phyloP scores from a whole-genome alignment of 108 stramenopile species.

The Craspedostauros australis region DNA sequence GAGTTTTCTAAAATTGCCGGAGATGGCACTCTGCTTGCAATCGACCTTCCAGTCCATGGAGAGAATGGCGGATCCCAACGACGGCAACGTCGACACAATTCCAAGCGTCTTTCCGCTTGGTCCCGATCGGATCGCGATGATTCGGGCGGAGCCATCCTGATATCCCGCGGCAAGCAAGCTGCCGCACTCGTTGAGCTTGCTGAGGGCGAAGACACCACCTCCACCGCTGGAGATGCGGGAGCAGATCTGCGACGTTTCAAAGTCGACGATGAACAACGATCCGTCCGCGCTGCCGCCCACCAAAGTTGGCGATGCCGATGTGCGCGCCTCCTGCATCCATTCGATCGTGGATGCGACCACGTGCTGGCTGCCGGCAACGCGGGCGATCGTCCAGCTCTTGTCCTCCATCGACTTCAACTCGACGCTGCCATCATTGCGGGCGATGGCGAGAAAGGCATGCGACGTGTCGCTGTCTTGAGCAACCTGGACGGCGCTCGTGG shows the following conservation, averaged over 20 bases:
- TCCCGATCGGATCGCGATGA: too few relatives aligned
- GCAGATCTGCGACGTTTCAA: conserved; percentile 38
- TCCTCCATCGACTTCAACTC: too few relatives aligned
- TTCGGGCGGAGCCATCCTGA: conserved; percentile 69
- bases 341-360: too few relatives aligned
- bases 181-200: not conserved
- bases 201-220: conserved; percentile 68
- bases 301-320: conserved; percentile 19
- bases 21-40: conserved; percentile 3
- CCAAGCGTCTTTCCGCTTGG: conserved; percentile 2
- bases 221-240: conserved; percentile 61
- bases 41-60: conserved; percentile 69
- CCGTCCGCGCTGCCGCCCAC: conserved; percentile 75
- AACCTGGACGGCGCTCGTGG: too few relatives aligned
- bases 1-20: conserved; percentile 6
- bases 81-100: conserved; percentile 52
- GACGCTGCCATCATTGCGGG: too few relatives aligned
- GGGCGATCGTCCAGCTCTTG: too few relatives aligned
- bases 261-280: conserved; percentile 70
- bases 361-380: too few relatives aligned
- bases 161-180: conserved; percentile 49
- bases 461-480: too few relatives aligned
- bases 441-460: too few relatives aligned
- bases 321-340: too few relatives aligned
- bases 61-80: conserved; percentile 71